phyloP scores from a whole-genome alignment of 371 early-diverging fungal species.

The Zopfochytrium polystomum region DNA sequence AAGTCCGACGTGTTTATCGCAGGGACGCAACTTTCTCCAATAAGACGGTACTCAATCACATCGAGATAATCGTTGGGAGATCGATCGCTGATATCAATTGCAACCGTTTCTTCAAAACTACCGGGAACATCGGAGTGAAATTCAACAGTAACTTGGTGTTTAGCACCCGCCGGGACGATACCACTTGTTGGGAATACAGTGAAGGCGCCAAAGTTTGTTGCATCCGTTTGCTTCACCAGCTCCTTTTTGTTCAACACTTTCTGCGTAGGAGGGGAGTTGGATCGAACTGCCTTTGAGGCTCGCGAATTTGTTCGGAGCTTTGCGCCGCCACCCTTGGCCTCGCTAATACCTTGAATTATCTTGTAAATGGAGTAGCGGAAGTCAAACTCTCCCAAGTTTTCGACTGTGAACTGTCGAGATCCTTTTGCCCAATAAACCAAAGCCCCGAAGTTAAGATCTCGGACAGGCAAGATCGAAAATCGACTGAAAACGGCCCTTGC shows the following conservation, averaged over 20 bases:
- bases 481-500: conserved; percentile 54
- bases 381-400: conserved; percentile 60
- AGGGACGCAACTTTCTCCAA: conserved; percentile 57
- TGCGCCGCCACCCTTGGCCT: conserved; percentile 23
- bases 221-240: conserved; percentile 47
- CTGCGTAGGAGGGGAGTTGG: conserved; percentile 41
- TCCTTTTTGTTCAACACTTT: conserved; percentile 44
- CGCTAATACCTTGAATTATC: conserved; percentile 35
- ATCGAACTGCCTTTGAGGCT: conserved; percentile 35
- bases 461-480: conserved; percentile 47
- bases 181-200: conserved; percentile 54
- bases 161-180: conserved; percentile 45
- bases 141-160: conserved; percentile 54
- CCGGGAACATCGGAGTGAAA: conserved; percentile 56
- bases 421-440: conserved; percentile 51
- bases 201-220: conserved; percentile 53
- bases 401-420: conserved; percentile 49
- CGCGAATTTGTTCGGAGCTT: conserved; percentile 36
- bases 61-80: conserved; percentile 44
- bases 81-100: conserved; percentile 54
- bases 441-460: conserved; percentile 59
- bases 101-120: conserved; percentile 53
- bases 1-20: conserved; percentile 55
- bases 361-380: conserved; percentile 55
- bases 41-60: conserved; percentile 50